These are phyloP conservation scores for Volvox reticuliferus DNA, from an alignment of 139 green algal genomes.

Conservation along the genomic window DNA sequence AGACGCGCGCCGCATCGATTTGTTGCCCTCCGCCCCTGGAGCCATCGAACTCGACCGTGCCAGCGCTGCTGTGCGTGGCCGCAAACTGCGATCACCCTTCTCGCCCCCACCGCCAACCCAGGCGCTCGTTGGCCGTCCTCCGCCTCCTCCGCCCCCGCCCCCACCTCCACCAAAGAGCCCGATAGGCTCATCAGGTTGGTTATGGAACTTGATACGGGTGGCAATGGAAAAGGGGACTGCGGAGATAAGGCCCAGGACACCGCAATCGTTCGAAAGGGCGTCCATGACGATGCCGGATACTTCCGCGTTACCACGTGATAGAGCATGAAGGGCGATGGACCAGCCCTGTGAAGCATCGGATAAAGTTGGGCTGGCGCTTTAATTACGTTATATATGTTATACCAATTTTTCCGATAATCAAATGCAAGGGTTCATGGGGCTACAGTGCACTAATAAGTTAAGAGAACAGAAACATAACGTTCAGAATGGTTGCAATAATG, in stretches of 20 bases:
- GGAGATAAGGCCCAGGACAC: conserved; percentile 57
- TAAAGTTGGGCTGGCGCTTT: too few species aligned
- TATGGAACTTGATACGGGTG: conserved; percentile 41
- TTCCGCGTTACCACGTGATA: conserved; percentile 57
- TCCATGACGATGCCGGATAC: conserved; percentile 57
- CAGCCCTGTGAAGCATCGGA: conserved; percentile 42
- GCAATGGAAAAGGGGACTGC: conserved; percentile 52
- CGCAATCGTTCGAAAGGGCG: conserved; percentile 2
- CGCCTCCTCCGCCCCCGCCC: neutral
- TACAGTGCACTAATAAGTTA: too few species aligned
- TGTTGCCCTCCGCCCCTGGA: conserved; percentile 13
- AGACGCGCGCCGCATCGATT: conserved; percentile 26
- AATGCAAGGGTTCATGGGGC: too few species aligned
- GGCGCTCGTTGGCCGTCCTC: conserved; percentile 15
- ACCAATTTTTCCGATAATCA: too few species aligned
- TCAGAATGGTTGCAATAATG: too few species aligned
- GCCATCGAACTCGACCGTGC: neutral
- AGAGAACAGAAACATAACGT: too few species aligned
- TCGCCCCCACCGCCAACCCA: neutral
- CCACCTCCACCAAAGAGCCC: conserved; percentile 13
- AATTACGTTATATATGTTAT: too few species aligned
- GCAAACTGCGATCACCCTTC: neutral
- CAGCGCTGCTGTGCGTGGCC: neutral
- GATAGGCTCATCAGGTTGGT: conserved; percentile 5
- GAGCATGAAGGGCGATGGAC: conserved; percentile 55